phyloP scores from a whole-genome alignment of 257 asterid species.

The Solanum microdontum region DNA sequence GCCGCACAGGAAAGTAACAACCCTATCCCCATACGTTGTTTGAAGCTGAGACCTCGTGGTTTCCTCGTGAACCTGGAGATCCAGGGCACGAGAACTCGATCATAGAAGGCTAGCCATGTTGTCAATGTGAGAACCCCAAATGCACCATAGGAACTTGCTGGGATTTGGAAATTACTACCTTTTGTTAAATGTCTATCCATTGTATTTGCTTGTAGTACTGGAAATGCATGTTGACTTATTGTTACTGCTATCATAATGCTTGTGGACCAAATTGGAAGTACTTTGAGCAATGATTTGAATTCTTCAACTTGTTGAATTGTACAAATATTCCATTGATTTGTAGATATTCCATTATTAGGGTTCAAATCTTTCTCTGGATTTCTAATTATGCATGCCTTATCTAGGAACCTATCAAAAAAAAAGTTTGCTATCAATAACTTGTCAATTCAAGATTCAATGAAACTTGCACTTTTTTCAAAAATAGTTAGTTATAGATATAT shows the following conservation, averaged over 20 bases:
- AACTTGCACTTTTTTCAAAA: not conserved
- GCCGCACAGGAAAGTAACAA: slow-evolving; percentile 42
- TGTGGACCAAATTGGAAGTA: slow-evolving; percentile 72
- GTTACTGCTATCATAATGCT: slow-evolving; percentile 44
- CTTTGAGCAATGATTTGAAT: slow-evolving; percentile 40
- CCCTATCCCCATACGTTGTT: slow-evolving; percentile 49
- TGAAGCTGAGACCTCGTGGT: slow-evolving; percentile 36
- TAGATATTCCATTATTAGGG: slow-evolving; percentile 25
- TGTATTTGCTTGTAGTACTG: slow-evolving; percentile 51
- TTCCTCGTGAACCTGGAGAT: slow-evolving; percentile 32
- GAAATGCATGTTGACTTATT: slow-evolving; percentile 46
- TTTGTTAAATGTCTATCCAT: slow-evolving; percentile 30
- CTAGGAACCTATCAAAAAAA: slow-evolving; percentile 18
- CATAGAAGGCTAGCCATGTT: slow-evolving; percentile 46
- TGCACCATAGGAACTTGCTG: slow-evolving; percentile 35
- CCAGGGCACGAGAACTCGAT: slow-evolving; percentile 37
- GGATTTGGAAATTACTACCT: slow-evolving; percentile 33
- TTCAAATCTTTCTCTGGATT: slow-evolving; percentile 30
- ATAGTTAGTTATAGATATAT: not conserved
- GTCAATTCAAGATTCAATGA: not conserved
- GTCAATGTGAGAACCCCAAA: slow-evolving; percentile 36
- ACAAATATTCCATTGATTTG: slow-evolving; percentile 45
- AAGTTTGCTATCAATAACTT: not conserved
- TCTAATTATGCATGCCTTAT: slow-evolving; percentile 46
- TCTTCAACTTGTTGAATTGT: slow-evolving; percentile 56